Base-by-base conservation (phyloP, 2,329 filamentous ascomycete species). In the Claviceps pazoutovae region DNA sequence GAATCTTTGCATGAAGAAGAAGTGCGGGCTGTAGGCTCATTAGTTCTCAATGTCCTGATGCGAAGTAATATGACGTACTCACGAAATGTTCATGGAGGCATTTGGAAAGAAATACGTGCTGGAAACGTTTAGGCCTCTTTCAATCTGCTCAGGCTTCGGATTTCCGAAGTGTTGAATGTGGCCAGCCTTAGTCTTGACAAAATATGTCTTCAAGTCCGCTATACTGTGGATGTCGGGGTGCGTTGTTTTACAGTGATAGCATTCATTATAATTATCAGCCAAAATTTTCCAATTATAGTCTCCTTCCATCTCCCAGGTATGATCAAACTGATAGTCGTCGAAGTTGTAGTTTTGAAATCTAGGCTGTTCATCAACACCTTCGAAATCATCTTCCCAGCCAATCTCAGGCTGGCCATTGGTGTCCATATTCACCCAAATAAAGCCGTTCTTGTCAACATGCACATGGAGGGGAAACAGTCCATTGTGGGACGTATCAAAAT, bases 181-280 rank as follows among this genome's bases (percentile, higher is more conserved):
- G 1, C 65, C 68, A 17, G 65, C 68, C 55, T 71, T 70, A 41
- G 72, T 71, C 55, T 75, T 67, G 48, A 78, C 74, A 42, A 67
- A 64, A 64, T 81, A 82, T 3, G 73, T 73, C 53, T 73, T 71
- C 41, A 82, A 70, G 54, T 82, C 75, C 45, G 78, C 72, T n/a
- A 82, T 69, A 43, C 69, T 67, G 4, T 75, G 70, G 36, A 81
- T 74, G 53, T 79, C 75, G 2, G 79, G 78, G 57, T 82, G 78
- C 2, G 77, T 74, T 1, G 74, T 75, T 49, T 74, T 72, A 67
- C 78, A 82, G 66, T 82, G 79, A 58, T 83, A 83, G 60, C 79
- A 83, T 60, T 80, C 79, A 61, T 83, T 83, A 68, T 80, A 83
- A 66, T 83, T 82, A 60, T 83, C 79, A 14, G 74, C 73, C 36